Percentiles rank a stretch among this genome's conserved stretches.
Conservation (phyloP, 2,329 filamentous ascomycete genomes). For the Kalmusia sp. region DNA sequence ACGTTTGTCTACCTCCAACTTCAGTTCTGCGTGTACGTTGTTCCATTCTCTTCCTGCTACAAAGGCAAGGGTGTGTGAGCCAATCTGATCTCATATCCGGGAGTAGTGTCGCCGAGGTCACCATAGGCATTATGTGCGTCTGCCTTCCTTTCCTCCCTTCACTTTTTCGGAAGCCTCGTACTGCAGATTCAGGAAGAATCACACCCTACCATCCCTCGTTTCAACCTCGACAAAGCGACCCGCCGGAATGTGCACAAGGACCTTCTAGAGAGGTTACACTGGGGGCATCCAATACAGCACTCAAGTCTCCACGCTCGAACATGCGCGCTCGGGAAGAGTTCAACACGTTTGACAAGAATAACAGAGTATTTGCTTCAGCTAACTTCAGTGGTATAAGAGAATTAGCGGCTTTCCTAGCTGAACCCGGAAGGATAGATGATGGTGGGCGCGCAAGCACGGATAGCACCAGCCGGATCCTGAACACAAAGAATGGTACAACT, state of each 20-base stretch:
- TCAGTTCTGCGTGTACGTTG: no score
- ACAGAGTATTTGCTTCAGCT: background rate
- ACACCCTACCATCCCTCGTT: background rate
- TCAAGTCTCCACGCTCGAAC: no score
- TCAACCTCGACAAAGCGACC: background rate
- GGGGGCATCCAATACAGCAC: no score
- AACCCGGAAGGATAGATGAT: background rate
- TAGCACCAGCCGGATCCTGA: no score
- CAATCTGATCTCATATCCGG: no score
- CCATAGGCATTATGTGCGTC: conserved; percentile 5
- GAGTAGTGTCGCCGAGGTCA: conserved; percentile 2
- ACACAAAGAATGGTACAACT: no score
- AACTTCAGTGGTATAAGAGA: background rate
- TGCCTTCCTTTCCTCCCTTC: conserved; percentile 3
- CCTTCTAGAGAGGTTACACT: background rate
- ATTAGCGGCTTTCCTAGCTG: background rate
- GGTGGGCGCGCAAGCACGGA: no score
- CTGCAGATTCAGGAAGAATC: background rate
- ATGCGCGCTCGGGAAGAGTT: background rate
- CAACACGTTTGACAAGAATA: background rate
- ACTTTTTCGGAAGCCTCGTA: background rate
- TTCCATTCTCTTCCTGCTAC: background rate
- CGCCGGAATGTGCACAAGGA: background rate
- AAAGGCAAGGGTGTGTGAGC: no score
- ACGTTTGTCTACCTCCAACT: no score